Evolutionary conservation across 805 yeast species (phyloP), one percentile per base, ranked within the genome.

Genomic region (Yamadazyma philogaea): DNA sequence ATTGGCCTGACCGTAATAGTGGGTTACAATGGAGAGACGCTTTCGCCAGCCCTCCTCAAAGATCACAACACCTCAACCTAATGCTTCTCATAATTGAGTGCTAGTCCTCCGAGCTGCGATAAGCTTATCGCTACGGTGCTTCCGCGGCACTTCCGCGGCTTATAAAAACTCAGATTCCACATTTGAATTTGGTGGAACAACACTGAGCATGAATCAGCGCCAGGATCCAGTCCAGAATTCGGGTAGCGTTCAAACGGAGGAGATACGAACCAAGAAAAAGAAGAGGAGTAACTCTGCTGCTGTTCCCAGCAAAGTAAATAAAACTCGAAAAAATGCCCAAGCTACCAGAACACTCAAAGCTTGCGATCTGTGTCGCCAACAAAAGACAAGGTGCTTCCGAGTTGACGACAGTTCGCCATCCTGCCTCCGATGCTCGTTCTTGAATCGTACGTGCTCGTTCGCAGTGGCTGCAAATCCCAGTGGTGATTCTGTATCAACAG

Each of bases 331-430:
- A 31, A 42, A 50, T 33, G 62, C 58, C 2, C 65, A 58, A 34
- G 66, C 65, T 1, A 55, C 65, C 6, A 49, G 84, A 32, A 77
- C 82, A 0, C 51, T 74, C 1, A 66, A 63, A 37, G 85, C 85
- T 0, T 79, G 85, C 56, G 72, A 70, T 6, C 54, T 66, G 6
- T 79, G 85, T 53, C 66, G 84, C 34, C 70, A 66, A 38, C 79
- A 75, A 46, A 79, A 79, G 62, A 75, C 87, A 1, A 61, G 84
- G 44, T 83, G 89, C 50, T 74, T 81, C 53, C 74, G 81, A 39
- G 69, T 79, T 10, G 67, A 75, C 1, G 68, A 62, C 19, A 65
- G 71, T 14, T 51, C 62, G 5, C 57, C 63, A 7, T 66, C 78
- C 2, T 82, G 89, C 61, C 59, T 81, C 16, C 61, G 87, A 17